phyloP scores from a whole-genome alignment of 305 asterid species.

The Lippia alba region DNA sequence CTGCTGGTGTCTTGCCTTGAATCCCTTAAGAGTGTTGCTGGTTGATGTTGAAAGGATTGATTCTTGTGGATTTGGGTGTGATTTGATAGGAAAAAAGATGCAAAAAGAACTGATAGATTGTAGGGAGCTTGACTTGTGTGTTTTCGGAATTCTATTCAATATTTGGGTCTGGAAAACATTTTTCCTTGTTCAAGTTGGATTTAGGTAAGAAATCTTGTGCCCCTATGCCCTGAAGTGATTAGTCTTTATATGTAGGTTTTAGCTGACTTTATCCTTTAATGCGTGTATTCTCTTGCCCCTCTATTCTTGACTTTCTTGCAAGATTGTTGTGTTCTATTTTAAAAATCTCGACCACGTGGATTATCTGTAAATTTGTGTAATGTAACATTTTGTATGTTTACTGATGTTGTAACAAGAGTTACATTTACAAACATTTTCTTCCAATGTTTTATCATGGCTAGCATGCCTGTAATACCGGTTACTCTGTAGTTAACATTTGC shows the following conservation, averaged over 20 bases:
- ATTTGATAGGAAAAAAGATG: neutral
- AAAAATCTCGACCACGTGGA: too few species aligned
- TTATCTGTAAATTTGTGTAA: neutral
- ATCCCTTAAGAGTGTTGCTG: neutral
- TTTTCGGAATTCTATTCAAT: neutral
- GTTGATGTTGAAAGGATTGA: neutral
- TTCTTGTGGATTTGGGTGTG: neutral
- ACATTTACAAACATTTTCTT: neutral
- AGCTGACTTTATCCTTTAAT: neutral
- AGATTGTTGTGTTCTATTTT: neutral
- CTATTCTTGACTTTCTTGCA: neutral
- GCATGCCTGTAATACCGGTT: neutral
- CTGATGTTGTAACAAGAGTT: neutral
- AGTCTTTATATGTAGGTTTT: neutral
- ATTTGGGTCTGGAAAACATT: neutral
- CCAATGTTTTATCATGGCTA: neutral
- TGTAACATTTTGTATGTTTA: neutral
- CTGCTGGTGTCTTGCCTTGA: neutral
- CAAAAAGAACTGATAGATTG: conserved; percentile 3
- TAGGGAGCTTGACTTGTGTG: conserved; percentile 3
- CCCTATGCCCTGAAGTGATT: neutral
- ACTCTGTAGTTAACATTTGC: conserved; percentile 4
- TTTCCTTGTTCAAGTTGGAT: neutral
- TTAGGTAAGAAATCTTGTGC: neutral
- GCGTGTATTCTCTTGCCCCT: neutral